Base-by-base conservation (phyloP, 495 filamentous ascomycete genomes). In the Parachaetomium inaequale region DNA sequence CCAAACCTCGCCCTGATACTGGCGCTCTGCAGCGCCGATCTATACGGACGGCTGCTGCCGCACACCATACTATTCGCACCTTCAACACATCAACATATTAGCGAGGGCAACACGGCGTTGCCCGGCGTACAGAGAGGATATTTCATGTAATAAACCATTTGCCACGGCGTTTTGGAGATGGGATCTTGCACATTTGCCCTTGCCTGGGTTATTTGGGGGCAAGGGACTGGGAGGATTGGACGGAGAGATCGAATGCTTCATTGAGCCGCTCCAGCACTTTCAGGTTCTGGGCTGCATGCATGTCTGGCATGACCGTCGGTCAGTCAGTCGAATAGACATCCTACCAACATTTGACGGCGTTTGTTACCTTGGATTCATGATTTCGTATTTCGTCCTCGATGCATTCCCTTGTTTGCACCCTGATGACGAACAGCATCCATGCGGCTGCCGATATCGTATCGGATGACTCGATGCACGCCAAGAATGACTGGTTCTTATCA, bases 371-470 rank as follows among this genome's bases (percentile, higher is more conserved):
- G 5, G 32, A 34, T 42, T 42, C 15, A n/a, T 42, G 7, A 12
- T 23, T 23, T 43, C n/a, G n/a, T 43, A 43, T 3, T 12, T 25
- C 19, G 7, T 46, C 3, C 11, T 2, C 19, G 51, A 38, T 17
- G 17, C 28, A 25, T 36, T 26, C 17, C 46, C 25, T 29, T 15
- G 28, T 31, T 43, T 6, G n/a, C 6, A 15, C 42, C 26, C 14
- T 23, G 25, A 59, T 50, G 32, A 43, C 54, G 36, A 45, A 19
- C 53, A 45, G 26, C 23, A 10, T 21, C n/a, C 2, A 32, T 19
- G 38, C 21, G 23, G 28, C 26, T 61, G 60, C 60, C 64, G 64
- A 66, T 63, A 63, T 66, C 60, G 64, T 66, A 58, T 2, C 58
- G 52, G 29, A 61, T 61, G 59, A 61, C 59, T 61, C 50, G 36